Evolutionary conservation across 2,329 filamentous ascomycete species (phyloP).

Genomic region (Leptodontidium sp.): DNA sequence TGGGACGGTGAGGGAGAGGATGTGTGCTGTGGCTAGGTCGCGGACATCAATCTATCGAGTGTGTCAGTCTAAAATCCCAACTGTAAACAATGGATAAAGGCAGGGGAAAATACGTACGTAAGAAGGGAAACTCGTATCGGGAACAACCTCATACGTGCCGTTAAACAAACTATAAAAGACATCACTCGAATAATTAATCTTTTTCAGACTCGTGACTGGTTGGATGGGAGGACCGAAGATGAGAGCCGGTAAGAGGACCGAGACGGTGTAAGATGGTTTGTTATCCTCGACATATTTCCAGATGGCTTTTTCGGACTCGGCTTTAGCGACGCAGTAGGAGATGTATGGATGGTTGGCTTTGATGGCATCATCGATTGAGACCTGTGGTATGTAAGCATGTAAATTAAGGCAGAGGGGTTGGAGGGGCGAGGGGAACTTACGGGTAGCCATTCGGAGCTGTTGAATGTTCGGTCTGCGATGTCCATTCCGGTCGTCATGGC

Average conservation of each 20-base stretch:
- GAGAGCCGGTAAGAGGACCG: conserved; percentile 41
- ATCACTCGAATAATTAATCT: conserved; percentile 41
- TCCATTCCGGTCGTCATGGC: conserved; percentile 44
- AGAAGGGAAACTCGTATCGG: conserved; percentile 38
- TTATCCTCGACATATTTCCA: conserved; percentile 43
- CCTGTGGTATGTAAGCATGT: conserved; percentile 22
- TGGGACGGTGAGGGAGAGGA: conserved; percentile 39
- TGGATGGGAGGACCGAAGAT: conserved; percentile 46
- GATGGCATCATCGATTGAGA: conserved; percentile 40
- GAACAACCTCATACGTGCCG: conserved; percentile 40
- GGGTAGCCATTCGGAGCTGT: conserved; percentile 41
- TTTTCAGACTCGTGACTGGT: conserved; percentile 38
- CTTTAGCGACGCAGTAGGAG: conserved; percentile 44
- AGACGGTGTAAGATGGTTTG: conserved; percentile 38
- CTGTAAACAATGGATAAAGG: neutral
- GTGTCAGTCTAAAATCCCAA: neutral
- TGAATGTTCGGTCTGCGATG: conserved; percentile 37
- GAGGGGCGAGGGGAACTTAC: conserved; percentile 17
- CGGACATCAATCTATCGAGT: conserved; percentile 41
- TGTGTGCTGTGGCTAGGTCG: conserved; percentile 43
- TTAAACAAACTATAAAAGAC: conserved; percentile 43
- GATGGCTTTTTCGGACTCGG: conserved; percentile 44
- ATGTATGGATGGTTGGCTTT: conserved; percentile 40
- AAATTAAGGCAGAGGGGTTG: neutral
- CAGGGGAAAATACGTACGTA: conserved; percentile 26